Evolutionary conservation across 2,329 filamentous ascomycete genomes (phyloP).

Genomic region (Metarhizium rileyi): DNA sequence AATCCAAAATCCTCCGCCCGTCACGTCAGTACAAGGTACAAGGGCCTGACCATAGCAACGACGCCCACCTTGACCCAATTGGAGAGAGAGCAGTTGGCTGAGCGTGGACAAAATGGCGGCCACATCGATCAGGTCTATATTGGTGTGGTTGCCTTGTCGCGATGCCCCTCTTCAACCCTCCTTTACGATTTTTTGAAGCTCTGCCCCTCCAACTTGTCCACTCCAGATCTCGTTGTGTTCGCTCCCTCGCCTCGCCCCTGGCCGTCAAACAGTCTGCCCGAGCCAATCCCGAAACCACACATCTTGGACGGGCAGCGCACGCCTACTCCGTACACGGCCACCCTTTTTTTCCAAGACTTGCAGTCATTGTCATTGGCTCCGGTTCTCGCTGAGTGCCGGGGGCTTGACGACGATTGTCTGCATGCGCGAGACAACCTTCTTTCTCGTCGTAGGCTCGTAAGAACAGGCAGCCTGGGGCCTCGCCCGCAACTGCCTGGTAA

Average conservation of each 20-base stretch:
- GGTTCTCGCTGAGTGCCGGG: neutral
- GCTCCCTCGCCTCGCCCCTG: too few species aligned
- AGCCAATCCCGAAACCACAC: too few species aligned
- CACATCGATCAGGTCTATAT: neutral
- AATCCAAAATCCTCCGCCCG: too few species aligned
- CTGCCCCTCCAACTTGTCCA: neutral
- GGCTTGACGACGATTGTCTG: neutral
- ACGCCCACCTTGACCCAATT: neutral
- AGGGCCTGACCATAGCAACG: neutral
- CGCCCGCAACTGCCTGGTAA: neutral
- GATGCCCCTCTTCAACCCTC: neutral
- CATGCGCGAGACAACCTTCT: neutral
- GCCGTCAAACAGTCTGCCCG: slow-evolving; percentile 5
- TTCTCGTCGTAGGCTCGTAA: too few species aligned
- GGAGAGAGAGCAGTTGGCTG: neutral
- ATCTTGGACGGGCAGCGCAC: neutral
- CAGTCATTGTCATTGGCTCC: neutral
- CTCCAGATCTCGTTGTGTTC: too few species aligned
- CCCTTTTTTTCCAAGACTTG: neutral
- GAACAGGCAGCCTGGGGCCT: neutral
- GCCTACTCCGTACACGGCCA: too few species aligned
- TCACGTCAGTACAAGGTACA: neutral
- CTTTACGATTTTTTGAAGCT: neutral
- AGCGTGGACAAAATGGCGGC: neutral
- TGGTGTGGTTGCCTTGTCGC: slow-evolving; percentile 1